phyloP scores from a whole-genome alignment of 331 rosid genomes.

The Quercus phellos region DNA sequence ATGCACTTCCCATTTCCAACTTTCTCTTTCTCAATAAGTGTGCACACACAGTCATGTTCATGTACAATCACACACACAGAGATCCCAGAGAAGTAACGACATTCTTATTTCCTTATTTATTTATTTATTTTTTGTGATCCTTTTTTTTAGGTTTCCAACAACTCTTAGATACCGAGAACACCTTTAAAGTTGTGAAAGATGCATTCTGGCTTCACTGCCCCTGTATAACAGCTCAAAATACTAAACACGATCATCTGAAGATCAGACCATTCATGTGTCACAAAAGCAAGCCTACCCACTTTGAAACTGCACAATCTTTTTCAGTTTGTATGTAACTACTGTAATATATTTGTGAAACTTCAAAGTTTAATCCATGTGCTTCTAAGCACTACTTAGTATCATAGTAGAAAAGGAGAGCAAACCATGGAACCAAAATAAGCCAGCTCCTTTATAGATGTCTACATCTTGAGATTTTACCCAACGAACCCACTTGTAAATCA shows the following conservation, averaged over 20 bases:
- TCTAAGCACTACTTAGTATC: background rate
- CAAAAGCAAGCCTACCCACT: background rate
- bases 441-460: background rate
- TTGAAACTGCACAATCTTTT: background rate
- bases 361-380: background rate
- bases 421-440: background rate
- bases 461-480: background rate
- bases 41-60: no score
- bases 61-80: no score
- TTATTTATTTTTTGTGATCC: background rate
- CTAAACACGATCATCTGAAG: background rate
- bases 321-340: background rate
- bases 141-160: background rate
- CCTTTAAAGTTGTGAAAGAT: background rate
- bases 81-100: no score
- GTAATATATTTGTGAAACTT: background rate
- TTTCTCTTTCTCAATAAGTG: background rate
- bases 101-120: background rate
- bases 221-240: background rate
- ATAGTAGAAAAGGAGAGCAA: background rate
- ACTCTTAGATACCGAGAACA: background rate
- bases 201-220: background rate
- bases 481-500: background rate
- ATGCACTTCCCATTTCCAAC: background rate
- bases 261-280: background rate